Evolutionary conservation across 108 stramenopile species (phyloP).

Genomic region (Chaetoceros tenuissimus): DNA sequence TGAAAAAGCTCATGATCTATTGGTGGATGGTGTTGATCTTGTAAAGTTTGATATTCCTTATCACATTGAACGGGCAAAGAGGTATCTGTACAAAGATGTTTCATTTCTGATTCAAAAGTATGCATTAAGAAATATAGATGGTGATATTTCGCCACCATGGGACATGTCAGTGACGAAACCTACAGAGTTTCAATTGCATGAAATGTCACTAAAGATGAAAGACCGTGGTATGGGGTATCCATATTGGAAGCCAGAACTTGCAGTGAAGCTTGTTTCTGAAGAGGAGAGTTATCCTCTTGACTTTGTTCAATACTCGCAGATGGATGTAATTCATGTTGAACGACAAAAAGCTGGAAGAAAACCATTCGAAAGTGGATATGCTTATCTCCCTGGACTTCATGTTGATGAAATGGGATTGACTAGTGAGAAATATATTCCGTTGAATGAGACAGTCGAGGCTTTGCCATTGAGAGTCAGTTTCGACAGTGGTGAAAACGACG

Average conservation of each 20-base stretch:
- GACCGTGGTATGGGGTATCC: constrained; percentile 44
- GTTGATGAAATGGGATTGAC: constrained; percentile 94
- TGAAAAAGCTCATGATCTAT: constrained; percentile 26
- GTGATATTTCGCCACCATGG: constrained; percentile 44
- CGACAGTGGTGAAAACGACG: constrained; percentile 47
- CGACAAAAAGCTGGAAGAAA: constrained; percentile 3
- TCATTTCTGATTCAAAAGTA: constrained; percentile 41
- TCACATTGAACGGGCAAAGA: constrained; percentile 51
- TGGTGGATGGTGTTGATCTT: constrained; percentile 58
- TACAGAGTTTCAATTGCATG: constrained; percentile 34
- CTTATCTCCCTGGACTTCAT: constrained; percentile 72
- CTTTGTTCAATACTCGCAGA: constrained; percentile 45
- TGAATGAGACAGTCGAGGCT: constrained; percentile 81
- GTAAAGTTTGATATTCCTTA: constrained; percentile 67
- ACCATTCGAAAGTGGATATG: constrained; percentile 49
- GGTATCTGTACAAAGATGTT: constrained; percentile 58
- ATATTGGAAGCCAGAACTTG: constrained; percentile 82
- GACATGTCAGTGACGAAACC: constrained; percentile 55
- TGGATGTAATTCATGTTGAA: constrained; percentile 39
- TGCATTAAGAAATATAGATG: constrained; percentile 8
- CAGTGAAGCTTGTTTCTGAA: constrained; percentile 66
- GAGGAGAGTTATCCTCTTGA: constrained; percentile 56
- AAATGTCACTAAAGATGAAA: constrained; percentile 46
- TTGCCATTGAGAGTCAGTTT: constrained; percentile 82
- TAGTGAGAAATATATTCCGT: constrained; percentile 85